phyloP scores from a whole-genome alignment of 192 early-diverging fungal genomes.

The Backusella mclennaniae region DNA sequence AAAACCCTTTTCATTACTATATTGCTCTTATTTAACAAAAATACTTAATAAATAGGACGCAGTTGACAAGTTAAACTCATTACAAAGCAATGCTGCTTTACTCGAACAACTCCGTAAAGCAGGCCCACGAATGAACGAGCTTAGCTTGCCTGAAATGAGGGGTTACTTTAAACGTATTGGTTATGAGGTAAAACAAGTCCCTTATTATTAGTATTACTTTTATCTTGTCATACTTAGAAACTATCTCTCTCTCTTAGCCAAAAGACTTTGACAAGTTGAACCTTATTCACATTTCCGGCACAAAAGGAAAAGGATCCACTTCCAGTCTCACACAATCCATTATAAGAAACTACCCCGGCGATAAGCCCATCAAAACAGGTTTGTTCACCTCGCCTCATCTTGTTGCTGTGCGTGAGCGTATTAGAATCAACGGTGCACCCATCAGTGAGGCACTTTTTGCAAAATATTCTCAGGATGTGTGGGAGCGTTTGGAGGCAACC shows the following conservation, averaged over 20 bases:
- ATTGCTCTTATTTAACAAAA: neutral
- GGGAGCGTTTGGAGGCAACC: slow-evolving; percentile 65
- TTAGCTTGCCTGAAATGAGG: slow-evolving; percentile 65
- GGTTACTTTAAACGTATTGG: slow-evolving; percentile 68
- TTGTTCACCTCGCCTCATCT: slow-evolving; percentile 94
- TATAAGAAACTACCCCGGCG: slow-evolving; percentile 44
- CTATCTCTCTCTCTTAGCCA: slow-evolving; percentile 24
- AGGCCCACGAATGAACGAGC: slow-evolving; percentile 56
- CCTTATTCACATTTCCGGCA: slow-evolving; percentile 80
- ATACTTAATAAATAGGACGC: slow-evolving; percentile 56
- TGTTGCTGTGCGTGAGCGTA: slow-evolving; percentile 88
- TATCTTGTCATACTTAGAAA: slow-evolving; percentile 21
- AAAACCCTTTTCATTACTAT: neutral
- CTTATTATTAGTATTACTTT: neutral
- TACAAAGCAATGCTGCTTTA: slow-evolving; percentile 84
- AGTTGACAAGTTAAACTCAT: slow-evolving; percentile 73
- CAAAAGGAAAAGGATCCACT: slow-evolving; percentile 88
- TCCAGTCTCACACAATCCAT: slow-evolving; percentile 82
- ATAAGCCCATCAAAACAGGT: slow-evolving; percentile 54
- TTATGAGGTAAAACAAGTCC: slow-evolving; percentile 58
- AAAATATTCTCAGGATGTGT: slow-evolving; percentile 87
- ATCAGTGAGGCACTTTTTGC: slow-evolving; percentile 72
- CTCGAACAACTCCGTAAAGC: slow-evolving; percentile 70
- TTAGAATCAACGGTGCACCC: slow-evolving; percentile 87
- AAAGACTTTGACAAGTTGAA: slow-evolving; percentile 74